Evolutionary conservation across 2,329 filamentous ascomycete genomes (phyloP), one percentile per base, ranked within the genome.

Genomic region (Sporothrix mexicana): DNA sequence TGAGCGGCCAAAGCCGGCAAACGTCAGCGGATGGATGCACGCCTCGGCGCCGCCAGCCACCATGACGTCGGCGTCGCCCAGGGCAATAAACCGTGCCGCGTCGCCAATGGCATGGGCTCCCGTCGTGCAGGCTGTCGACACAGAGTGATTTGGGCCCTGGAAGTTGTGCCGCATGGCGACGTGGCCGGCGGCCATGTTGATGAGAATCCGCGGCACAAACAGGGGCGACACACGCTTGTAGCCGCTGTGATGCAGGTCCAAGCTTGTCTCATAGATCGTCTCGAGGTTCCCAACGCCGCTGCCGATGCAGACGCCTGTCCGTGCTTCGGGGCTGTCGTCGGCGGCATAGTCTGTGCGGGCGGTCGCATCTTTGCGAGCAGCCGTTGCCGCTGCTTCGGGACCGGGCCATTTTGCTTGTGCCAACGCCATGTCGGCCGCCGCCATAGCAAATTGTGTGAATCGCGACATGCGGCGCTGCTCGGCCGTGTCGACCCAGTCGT

Each of bases 201-300:
- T 97, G 68, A 99, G 86, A 8, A 98, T 90, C 77, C 93, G 92
- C 7, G 96, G 96, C 8, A 98, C 94, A 79, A 99, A 98, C 3
- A 97, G 84, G 1, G 96, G 96, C 47, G 95, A 97, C 1, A 98
- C 93, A 79, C 96, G 97, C 77, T 89, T 93, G 81, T 98, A 97
- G 75, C 95, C 95, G 73, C 89, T 89, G 81, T 88, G 86, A 45
- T 93, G 87, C 79, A 93, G 97, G 1, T 88, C 89, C 68, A 97
- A 78, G 72, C 93, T 93, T 1, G 94, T 97, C 74, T 91, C 87
- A 81, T 97, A 98, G 9, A 97, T 90, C 77, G 97, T 94, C 55
- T 97, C 92, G 53, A 99, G 87, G 78, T 96, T 98, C 17, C 96
- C 96, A 77, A 99, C 98, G 1, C 96, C 96, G 76, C 95, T 98